Conservation (phyloP, 805 yeast genomes). For the Monosporozyma aquatica region DNA sequence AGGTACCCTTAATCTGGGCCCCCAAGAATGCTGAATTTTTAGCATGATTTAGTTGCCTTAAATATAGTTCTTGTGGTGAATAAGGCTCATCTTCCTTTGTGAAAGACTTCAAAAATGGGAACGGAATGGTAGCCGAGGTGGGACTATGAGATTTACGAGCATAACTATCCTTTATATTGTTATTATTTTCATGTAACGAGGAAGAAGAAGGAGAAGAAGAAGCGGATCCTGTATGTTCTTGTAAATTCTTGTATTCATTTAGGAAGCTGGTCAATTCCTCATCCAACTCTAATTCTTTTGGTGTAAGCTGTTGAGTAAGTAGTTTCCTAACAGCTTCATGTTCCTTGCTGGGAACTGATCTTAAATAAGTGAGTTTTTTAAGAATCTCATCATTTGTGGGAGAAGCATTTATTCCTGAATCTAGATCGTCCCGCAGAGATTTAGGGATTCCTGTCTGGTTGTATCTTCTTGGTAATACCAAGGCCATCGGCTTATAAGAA, state of each 20-base stretch:
- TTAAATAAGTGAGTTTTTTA: constrained; percentile 9
- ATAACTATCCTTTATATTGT: too few relatives aligned
- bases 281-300: constrained; percentile 26
- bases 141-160: too few relatives aligned
- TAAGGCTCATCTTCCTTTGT: constrained; percentile 58
- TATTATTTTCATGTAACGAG: too few relatives aligned
- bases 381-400: constrained; percentile 18
- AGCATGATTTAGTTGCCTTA: constrained; percentile 62
- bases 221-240: not conserved
- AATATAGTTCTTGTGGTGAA: constrained; percentile 64
- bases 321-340: not conserved
- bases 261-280: constrained; percentile 24
- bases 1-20: constrained; percentile 50
- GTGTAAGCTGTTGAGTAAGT: constrained; percentile 8
- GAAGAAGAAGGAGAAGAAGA: not conserved
- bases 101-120: constrained; percentile 51
- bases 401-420: not conserved
- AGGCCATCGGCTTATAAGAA: not conserved
- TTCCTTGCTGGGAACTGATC: constrained; percentile 4
- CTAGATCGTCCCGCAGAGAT: too few relatives aligned
- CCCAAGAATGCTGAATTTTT: constrained; percentile 51
- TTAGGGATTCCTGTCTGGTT: not conserved
- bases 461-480: not conserved
- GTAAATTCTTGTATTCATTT: constrained; percentile 13
- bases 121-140: too few relatives aligned